Evolutionary conservation across 805 yeast species (phyloP), one percentile per base, ranked within the genome.

Genomic region (Ogataea ganodermae): DNA sequence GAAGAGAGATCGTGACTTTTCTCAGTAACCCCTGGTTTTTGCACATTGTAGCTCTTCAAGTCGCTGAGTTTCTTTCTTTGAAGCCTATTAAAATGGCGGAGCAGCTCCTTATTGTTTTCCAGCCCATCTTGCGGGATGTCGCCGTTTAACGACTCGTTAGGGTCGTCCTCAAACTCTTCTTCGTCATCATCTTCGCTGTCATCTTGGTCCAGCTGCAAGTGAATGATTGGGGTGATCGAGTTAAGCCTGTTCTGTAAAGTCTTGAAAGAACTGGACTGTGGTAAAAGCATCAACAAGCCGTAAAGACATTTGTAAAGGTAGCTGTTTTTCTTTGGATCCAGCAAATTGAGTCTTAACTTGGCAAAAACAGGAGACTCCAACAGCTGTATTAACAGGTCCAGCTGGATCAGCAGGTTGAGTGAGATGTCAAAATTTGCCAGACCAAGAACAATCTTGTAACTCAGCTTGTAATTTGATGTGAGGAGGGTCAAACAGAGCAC

Each of bases 331-430:
- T 84, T 88, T 1, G 97, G 97, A 60, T 89, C 96, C 39, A 94
- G 70, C n/a, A 94, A 71, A 66, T 92, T 97, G 45, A 94, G 71
- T 49, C 99, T 78, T 53, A 91, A 74, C 57, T 86, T 83, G 16
- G 96, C 84, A 65, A 94, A 91, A 1, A 90, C 91, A 1, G 97
- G 98, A 2, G 96, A 85, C 66, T 94, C 99, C 13, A 94, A 71
- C 23, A 92, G 69, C 65, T 94, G 98, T 6, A 94, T 95, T 33
- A 94, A 71, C 23, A 90, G 79, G 68, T 94, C 99, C 42, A 94
- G 73, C 60, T 94, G 98, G 0, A 94, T 83, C 44, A 94, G 74
- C 31, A 89, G 76, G 50, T 82, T 85, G 32, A 90, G 83, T 0
- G 86, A 81, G 12, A 89, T 80, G 56, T 94, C 97, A 68, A 81